Evolutionary conservation across 164 flowering plant species (phyloP).

Genomic region (Nelumbo lutea): DNA sequence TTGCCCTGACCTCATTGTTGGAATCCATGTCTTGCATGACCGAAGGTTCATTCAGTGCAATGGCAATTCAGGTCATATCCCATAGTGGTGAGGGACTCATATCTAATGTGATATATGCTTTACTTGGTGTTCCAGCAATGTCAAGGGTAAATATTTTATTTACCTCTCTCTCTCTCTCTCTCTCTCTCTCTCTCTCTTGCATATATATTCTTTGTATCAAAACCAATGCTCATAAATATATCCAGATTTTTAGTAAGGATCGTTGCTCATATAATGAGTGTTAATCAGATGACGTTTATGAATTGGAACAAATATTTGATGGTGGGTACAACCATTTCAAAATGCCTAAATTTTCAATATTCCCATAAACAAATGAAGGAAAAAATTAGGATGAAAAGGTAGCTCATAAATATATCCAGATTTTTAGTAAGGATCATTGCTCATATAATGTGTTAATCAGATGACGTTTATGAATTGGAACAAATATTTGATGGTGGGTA

Average conservation of each 20-base stretch:
- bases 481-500: neutral
- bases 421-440: no score
- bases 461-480: neutral
- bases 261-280: no score
- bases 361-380: neutral
- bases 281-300: neutral
- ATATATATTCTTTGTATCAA: no score
- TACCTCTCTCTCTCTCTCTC: no score
- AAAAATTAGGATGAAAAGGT: neutral
- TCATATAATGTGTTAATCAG: no score
- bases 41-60: conserved; percentile 57
- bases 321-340: neutral
- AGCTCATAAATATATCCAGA: neutral
- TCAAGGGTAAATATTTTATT: conserved; percentile 65
- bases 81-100: conserved; percentile 85
- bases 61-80: conserved; percentile 69
- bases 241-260: no score
- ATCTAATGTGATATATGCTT: conserved; percentile 84
- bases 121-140: conserved; percentile 97
- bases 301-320: neutral
- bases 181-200: no score
- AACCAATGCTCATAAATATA: no score
- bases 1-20: conserved; percentile 48
- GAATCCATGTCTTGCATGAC: conserved; percentile 37
- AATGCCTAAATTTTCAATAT: neutral